Evolutionary conservation across 352 stramenopile species (phyloP).

Genomic region (Phytophthora quininea): DNA sequence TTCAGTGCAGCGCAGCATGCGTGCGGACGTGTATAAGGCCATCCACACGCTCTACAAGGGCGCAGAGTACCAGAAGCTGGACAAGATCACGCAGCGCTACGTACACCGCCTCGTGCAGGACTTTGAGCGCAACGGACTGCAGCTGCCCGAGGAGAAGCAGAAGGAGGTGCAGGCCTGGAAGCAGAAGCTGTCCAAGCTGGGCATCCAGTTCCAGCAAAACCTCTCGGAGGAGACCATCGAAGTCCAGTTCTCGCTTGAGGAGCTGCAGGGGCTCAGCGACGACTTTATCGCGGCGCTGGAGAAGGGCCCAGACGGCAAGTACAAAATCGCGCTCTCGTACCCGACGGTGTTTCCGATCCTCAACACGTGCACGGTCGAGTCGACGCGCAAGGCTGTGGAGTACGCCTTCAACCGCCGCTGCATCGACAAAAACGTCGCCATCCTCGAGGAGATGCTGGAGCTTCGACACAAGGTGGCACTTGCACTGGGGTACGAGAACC

Average conservation of each 20-base stretch:
- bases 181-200: conserved; percentile 87
- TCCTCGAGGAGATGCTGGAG: conserved; percentile 85
- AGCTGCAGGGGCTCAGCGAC: conserved; percentile 81
- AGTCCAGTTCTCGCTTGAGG: conserved; percentile 71
- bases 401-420: conserved; percentile 85
- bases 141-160: conserved; percentile 68
- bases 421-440: conserved; percentile 81
- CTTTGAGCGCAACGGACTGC: conserved; percentile 88
- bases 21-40: conserved; percentile 84
- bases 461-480: conserved; percentile 80
- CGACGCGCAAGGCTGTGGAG: conserved; percentile 82
- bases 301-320: conserved; percentile 74
- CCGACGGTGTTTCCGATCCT: conserved; percentile 91
- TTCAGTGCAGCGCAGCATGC: conserved; percentile 80
- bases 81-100: conserved; percentile 72
- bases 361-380: conserved; percentile 83
- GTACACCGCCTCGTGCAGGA: conserved; percentile 77
- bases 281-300: conserved; percentile 80
- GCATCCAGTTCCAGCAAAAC: conserved; percentile 87
- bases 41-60: conserved; percentile 63
- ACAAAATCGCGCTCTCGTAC: conserved; percentile 89
- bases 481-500: conserved; percentile 83
- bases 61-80: conserved; percentile 52
- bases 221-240: conserved; percentile 87
- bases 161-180: conserved; percentile 81